These are phyloP conservation scores for Yamadazyma sp. DNA, from an alignment of 805 yeast genomes.

Conservation along the genomic window DNA sequence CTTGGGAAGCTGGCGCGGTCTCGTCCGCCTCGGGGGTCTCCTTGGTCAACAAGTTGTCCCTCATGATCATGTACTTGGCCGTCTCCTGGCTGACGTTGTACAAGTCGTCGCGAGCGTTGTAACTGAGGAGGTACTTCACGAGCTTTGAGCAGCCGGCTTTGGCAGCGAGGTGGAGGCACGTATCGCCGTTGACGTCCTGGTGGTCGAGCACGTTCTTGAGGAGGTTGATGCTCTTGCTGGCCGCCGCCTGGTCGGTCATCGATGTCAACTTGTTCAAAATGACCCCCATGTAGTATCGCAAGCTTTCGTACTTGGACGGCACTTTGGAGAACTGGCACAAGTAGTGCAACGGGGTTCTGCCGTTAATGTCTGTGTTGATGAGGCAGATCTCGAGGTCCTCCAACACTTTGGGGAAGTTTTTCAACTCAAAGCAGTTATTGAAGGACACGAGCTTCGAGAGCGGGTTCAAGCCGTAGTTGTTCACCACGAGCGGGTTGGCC, in stretches of 20 bases:
- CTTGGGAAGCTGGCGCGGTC: neutral
- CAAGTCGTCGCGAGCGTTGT: conserved; percentile 71
- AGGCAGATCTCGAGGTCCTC: conserved; percentile 75
- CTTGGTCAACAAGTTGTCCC: conserved; percentile 30
- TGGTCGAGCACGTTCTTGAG: conserved; percentile 65
- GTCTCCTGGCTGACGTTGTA: conserved; percentile 45
- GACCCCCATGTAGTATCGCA: conserved; percentile 78
- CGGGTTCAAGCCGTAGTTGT: conserved; percentile 78
- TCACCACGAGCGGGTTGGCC: conserved; percentile 57
- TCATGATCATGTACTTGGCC: conserved; percentile 42
- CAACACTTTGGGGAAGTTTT: conserved; percentile 76
- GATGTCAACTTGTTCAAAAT: conserved; percentile 70
- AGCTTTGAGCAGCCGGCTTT: conserved; percentile 66
- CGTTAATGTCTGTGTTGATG: conserved; percentile 71
- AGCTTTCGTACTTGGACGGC: conserved; percentile 70
- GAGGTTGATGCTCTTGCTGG: conserved; percentile 54
- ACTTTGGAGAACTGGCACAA: conserved; percentile 69
- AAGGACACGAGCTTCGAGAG: conserved; percentile 80
- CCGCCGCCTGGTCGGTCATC: conserved; percentile 28
- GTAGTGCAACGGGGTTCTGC: conserved; percentile 83
- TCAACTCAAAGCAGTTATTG: conserved; percentile 80
- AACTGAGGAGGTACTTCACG: conserved; percentile 76
- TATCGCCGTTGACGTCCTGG: conserved; percentile 80
- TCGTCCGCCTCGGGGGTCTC: conserved; percentile 4
- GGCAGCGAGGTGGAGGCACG: conserved; percentile 79